Base-by-base conservation (phyloP, 129 eudicot genomes). In the Flaveria linearis region DNA sequence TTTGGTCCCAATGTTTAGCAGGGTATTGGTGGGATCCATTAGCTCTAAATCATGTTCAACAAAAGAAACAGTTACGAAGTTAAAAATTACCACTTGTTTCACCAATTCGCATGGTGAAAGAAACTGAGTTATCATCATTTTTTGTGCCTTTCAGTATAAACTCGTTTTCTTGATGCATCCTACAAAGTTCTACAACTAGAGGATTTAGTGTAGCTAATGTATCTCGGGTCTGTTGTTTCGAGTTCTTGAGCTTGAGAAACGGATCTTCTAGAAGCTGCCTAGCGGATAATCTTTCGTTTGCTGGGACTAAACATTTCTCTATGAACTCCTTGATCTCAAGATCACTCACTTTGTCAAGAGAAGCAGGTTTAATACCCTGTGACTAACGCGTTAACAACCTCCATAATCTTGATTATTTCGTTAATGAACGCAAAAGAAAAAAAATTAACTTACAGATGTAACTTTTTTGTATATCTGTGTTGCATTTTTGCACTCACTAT, bases 381-480 rank as follows among this genome's bases (percentile, higher is more conserved):
- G 55, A 57, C 46, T 57, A 57, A 66, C n/a, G 64, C 33, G 52
- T 43, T 13, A 39, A 72, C 46, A 16, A 28, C 61, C 4, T 30
- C 13, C 17, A 20, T 51, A 61, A 49, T 60, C 56, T 47, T 61
- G 41, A 61, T 39, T 16, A 61, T 39, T 39, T 2, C 9, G 8
- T 69, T 18, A 57, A 16, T 17, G 28, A 47, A 45, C 62, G 30
- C 1, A 0, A 11, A 64, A 11, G 30, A 43, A 30, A 17, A 36
- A 8, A 50, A 63, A 33, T 22, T 33, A 77, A 87, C 98, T 87
- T 82, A 93, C 97, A 16, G 82, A 17, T 13, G 84, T 75, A 72
- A 91, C 98, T 82, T 91, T 91, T 86, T 80, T 88, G 82, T 82
- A 94, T 36, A 94, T 94, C 49, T 91, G 97, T 82, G 96, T 96